Percentiles rank a stretch among this genome's conserved stretches.
These are phyloP conservation scores for Vicia faba DNA, from an alignment of 306 rosid species.

Conservation along the genomic window DNA sequence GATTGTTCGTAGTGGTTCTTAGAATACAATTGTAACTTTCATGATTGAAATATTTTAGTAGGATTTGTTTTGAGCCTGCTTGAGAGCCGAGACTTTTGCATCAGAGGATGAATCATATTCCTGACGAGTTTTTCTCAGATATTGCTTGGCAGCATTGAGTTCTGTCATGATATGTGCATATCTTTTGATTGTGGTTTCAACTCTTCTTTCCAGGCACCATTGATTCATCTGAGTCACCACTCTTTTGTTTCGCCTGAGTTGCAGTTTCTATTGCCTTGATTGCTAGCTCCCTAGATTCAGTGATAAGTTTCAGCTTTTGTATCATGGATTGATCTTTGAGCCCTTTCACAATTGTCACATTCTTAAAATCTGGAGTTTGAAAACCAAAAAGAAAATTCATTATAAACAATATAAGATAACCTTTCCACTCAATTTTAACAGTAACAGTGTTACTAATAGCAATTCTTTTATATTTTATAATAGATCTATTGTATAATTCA, in stretches of 20 bases:
- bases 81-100: constrained; percentile 59
- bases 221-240: constrained; percentile 45
- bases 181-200: constrained; percentile 66
- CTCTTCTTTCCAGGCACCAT: constrained; percentile 70
- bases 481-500: no score
- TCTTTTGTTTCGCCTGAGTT: constrained; percentile 62
- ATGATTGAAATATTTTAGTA: no score
- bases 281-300: constrained; percentile 72
- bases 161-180: constrained; percentile 65
- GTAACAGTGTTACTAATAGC: no score
- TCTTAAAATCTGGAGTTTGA: no score
- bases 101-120: constrained; percentile 70
- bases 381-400: no score
- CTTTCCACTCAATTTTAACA: no score
- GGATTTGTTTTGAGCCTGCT: no score
- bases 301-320: constrained; percentile 58
- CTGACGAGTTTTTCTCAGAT: constrained; percentile 68
- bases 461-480: no score
- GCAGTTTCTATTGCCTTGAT: constrained; percentile 67
- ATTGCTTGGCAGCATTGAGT: constrained; percentile 84
- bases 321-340: constrained; percentile 61
- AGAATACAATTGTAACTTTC: no score
- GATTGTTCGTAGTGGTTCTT: no score
- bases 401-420: no score
- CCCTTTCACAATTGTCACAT: no score